Evolutionary conservation across 2,329 filamentous ascomycete genomes (phyloP).

Genomic region (Colletotrichum filicis): DNA sequence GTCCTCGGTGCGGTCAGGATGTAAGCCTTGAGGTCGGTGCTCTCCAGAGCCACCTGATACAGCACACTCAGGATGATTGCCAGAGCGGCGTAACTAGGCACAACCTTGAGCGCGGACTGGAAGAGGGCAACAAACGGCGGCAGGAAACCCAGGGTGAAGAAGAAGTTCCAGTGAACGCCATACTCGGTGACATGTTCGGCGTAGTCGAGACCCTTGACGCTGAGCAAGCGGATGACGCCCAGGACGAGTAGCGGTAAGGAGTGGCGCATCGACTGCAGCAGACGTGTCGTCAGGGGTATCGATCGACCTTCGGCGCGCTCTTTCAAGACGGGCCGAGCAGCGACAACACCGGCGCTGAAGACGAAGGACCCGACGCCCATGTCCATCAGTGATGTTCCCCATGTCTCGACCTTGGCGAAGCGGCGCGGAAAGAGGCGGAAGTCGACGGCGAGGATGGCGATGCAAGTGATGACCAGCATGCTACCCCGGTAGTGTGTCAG

Average conservation of each 20-base stretch:
- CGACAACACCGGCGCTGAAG: conserved; percentile 92
- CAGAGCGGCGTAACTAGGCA: conserved; percentile 83
- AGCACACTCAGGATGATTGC: conserved; percentile 73
- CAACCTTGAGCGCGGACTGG: conserved; percentile 74
- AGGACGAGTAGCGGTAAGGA: conserved; percentile 85
- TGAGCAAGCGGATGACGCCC: conserved; percentile 83
- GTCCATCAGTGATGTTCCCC: conserved; percentile 99
- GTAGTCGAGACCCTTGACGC: conserved; percentile 94
- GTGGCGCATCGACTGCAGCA: conserved; percentile 78
- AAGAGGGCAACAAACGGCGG: conserved; percentile 90
- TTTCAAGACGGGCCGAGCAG: conserved; percentile 82
- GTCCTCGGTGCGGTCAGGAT: conserved; percentile 84
- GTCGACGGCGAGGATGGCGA: conserved; percentile 96
- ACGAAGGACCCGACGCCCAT: conserved; percentile 97
- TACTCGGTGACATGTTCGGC: conserved; percentile 98
- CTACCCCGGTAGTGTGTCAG: conserved; percentile 89
- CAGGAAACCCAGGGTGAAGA: conserved; percentile 92
- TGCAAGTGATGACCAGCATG: conserved; percentile 91
- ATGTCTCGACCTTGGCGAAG: conserved; percentile 98
- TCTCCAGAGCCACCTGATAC: conserved; percentile 83
- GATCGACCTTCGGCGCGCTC: conserved; percentile 65
- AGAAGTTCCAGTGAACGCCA: conserved; percentile 99
- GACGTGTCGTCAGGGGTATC: conserved; percentile 64
- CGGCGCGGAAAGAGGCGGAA: conserved; percentile 92
- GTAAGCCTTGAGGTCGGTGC: conserved; percentile 81